Conservation (phyloP, 306 rosid genomes). For the Casuarina glauca region DNA sequence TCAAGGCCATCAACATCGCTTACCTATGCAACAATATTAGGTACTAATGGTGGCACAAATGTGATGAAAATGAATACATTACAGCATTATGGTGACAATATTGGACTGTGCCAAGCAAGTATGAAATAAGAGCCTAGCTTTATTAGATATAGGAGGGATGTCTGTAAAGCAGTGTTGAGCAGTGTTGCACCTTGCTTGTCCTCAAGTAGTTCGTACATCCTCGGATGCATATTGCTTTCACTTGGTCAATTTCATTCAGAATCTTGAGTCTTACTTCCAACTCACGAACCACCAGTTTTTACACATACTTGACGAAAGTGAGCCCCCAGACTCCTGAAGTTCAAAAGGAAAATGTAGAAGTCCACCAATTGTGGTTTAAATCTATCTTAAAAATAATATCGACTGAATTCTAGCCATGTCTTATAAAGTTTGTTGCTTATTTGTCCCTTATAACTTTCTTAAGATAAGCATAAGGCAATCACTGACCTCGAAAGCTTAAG, state of each 20-base stretch:
- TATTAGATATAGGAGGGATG: not conserved
- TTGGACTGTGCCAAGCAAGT: too few relatives aligned
- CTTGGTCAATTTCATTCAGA: slow-evolving; percentile 14
- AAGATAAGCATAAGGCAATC: not conserved
- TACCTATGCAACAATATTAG: too few relatives aligned
- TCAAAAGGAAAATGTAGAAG: not conserved
- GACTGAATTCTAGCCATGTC: not conserved
- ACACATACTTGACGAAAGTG: slow-evolving; percentile 9
- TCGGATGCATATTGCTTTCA: slow-evolving; percentile 8
- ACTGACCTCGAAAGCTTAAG: slow-evolving; percentile 26
- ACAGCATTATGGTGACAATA: too few relatives aligned
- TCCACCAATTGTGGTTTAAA: not conserved
- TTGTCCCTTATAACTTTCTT: not conserved
- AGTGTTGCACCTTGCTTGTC: slow-evolving; percentile 36
- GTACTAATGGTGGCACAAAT: too few relatives aligned
- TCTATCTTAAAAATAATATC: not conserved
- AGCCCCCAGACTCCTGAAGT: not conserved
- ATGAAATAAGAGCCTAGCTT: not conserved
- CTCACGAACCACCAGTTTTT: slow-evolving; percentile 11
- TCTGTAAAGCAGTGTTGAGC: slow-evolving; percentile 15
- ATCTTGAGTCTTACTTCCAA: not conserved
- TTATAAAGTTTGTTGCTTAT: not conserved
- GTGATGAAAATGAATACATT: too few relatives aligned
- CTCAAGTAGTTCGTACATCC: slow-evolving; percentile 18
- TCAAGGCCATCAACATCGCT: too few relatives aligned